These are phyloP conservation scores for Leccinum incarnatum DNA, from an alignment of 768 basidiomycete species.

Conservation along the genomic window DNA sequence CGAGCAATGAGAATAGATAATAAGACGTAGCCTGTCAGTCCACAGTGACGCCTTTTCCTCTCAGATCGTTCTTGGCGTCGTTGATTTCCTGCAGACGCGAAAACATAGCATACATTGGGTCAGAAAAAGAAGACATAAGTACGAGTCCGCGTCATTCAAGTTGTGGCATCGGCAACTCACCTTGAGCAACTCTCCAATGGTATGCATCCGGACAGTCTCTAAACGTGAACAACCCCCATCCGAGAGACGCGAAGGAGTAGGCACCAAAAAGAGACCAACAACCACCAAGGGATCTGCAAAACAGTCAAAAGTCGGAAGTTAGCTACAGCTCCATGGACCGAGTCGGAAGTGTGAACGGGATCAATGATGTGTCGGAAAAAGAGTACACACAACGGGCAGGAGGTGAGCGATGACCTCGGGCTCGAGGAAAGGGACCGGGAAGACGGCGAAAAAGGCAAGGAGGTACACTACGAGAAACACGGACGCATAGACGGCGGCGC, in stretches of 20 bases:
- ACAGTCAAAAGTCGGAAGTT: neutral
- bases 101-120: neutral
- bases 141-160: too few relatives aligned
- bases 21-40: constrained; percentile 35
- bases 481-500: constrained; percentile 46
- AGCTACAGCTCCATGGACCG: neutral
- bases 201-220: constrained; percentile 81
- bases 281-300: constrained; percentile 75
- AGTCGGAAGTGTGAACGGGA: neutral
- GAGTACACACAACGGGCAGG: constrained; percentile 15
- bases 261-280: constrained; percentile 79
- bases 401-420: constrained; percentile 2
- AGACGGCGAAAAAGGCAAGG: constrained; percentile 32
- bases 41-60: constrained; percentile 57
- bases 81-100: constrained; percentile 56
- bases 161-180: too few relatives aligned
- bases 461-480: constrained; percentile 50
- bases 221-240: constrained; percentile 71
- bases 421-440: constrained; percentile 18
- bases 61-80: constrained; percentile 54
- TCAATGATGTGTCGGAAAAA: neutral
- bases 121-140: neutral
- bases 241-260: constrained; percentile 74
- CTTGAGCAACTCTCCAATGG: constrained; percentile 56
- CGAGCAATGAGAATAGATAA: neutral